A percentile compares a stretch with the other conserved stretches of the same genome.
Conservation (phyloP, 228 moss, liverwort and hornwort species). For the Sphagnum magellanicum region DNA sequence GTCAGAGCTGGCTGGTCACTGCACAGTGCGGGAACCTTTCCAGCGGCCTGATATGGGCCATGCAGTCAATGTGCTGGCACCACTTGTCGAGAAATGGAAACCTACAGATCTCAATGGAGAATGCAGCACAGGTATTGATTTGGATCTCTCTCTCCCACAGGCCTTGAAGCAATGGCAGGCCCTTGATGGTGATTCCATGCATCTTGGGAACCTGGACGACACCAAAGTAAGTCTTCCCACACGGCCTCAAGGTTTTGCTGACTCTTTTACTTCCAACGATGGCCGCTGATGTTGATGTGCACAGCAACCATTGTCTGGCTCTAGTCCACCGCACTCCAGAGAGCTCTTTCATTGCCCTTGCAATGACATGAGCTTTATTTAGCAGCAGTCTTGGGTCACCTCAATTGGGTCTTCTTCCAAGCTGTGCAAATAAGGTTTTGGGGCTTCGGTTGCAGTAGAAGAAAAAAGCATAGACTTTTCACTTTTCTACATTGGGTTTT, state of each 20-base stretch:
- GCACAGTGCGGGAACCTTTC: constrained; percentile 82
- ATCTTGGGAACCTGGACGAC: constrained; percentile 52
- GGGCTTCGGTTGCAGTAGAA: too few relatives aligned
- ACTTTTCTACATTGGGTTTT: too few relatives aligned
- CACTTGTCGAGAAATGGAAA: constrained; percentile 87
- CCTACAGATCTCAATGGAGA: constrained; percentile 59
- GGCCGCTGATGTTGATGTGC: constrained; percentile 45
- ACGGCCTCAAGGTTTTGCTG: constrained; percentile 82
- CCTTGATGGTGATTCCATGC: constrained; percentile 58
- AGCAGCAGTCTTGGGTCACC: too few relatives aligned
- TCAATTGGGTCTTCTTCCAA: too few relatives aligned
- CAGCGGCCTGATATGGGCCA: constrained; percentile 96
- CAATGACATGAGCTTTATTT: too few relatives aligned
- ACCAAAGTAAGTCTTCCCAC: constrained; percentile 86
- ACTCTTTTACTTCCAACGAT: constrained; percentile 93
- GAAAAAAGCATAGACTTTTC: too few relatives aligned
- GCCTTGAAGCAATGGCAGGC: constrained; percentile 96
- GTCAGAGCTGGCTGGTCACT: constrained; percentile 76
- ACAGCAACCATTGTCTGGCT: too few relatives aligned
- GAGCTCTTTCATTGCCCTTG: too few relatives aligned
- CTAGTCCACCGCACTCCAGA: too few relatives aligned
- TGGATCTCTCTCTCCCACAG: constrained; percentile 87
- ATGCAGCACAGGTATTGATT: constrained; percentile 36
- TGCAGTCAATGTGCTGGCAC: constrained; percentile 65
- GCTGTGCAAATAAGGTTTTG: too few relatives aligned